These are phyloP conservation scores for Geotrichum carabidarum DNA, from an alignment of 1,139 yeast genomes.

Conservation along the genomic window DNA sequence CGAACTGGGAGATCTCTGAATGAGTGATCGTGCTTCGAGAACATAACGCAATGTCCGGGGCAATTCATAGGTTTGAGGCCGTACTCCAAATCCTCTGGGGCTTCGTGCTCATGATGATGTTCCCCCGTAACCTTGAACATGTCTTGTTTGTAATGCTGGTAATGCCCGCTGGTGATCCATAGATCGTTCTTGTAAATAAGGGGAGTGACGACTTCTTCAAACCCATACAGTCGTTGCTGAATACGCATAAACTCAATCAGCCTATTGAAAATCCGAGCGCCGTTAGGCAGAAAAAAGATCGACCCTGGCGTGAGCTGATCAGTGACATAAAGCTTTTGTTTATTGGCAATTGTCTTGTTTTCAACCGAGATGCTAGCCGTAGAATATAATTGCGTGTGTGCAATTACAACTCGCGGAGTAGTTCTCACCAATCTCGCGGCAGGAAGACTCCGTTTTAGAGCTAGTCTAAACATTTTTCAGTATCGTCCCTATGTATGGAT, in stretches of 20 bases:
- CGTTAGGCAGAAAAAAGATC: conserved; percentile 84
- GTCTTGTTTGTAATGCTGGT: conserved; percentile 91
- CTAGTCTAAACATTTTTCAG: not conserved
- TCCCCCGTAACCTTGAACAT: conserved; percentile 67
- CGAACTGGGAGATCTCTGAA: conserved; percentile 87
- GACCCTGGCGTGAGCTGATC: conserved; percentile 85
- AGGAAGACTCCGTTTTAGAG: too few relatives aligned
- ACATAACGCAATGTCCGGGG: conserved; percentile 93
- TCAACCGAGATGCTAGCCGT: conserved; percentile 12
- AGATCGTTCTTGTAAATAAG: conserved; percentile 75
- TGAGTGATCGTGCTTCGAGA: conserved; percentile 74
- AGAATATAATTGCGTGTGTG: not conserved
- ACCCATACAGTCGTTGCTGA: conserved; percentile 78
- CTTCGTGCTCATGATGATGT: conserved; percentile 29
- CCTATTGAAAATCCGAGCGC: conserved; percentile 78
- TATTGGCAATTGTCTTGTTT: conserved; percentile 22
- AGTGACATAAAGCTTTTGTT: conserved; percentile 69
- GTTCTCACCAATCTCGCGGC: too few relatives aligned
- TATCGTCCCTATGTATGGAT: not conserved
- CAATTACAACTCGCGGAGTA: too few relatives aligned
- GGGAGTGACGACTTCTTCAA: conserved; percentile 91
- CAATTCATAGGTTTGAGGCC: conserved; percentile 88
- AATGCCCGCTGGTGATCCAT: conserved; percentile 93
- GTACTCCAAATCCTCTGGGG: conserved; percentile 50
- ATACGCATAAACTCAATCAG: conserved; percentile 75